Evolutionary conservation across 2,329 filamentous ascomycete genomes (phyloP), one percentile per base, ranked within the genome.

Genomic region (Claviceps maximensis): DNA sequence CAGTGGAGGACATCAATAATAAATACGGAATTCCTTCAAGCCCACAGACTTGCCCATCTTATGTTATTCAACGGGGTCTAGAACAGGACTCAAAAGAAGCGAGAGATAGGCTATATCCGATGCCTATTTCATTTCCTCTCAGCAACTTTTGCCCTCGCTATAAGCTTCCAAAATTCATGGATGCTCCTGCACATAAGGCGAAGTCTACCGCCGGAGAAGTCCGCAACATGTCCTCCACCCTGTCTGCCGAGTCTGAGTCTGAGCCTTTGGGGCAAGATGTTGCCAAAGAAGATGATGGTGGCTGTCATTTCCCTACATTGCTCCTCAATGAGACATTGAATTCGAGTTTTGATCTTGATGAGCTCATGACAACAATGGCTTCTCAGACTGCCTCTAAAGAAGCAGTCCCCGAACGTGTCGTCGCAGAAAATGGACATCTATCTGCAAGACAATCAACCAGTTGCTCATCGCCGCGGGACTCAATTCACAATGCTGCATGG

Each of bases 1-100:
- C 61, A 41, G 64, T 60, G 6, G 59, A 61, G 31, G 61, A 63
- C 29, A 64, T 66, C 50, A 60, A 64, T 45, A 53, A 55, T 48
- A 62, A 65, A 45, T 63, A 65, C 46, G 59, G 55, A 45, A 55
- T 56, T 10, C 31, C 56, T 23, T 54, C 56, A 55, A 40, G 46
- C 49, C 9, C 25, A 49, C 19, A 52, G 15, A 17, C 38, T 45
- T 33, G 41, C 31, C n/a, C 31, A 47, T 40, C 41, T 17, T 38
- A 19, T 29, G 48, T 15, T 2, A 41, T 46, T 15, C 29, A 47
- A 15, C 49, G 42, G 23, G 49, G 29, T 25, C 12, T 51, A 13
- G 38, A 50, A 50, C 48, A 50, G 36, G 8, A 42, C n/a, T 33
- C 13, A 8, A 25, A 23, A 38, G 51, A 52, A 33, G 48, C 17